Conservation (phyloP, 768 basidiomycete species). For the Panellus pusillus region DNA sequence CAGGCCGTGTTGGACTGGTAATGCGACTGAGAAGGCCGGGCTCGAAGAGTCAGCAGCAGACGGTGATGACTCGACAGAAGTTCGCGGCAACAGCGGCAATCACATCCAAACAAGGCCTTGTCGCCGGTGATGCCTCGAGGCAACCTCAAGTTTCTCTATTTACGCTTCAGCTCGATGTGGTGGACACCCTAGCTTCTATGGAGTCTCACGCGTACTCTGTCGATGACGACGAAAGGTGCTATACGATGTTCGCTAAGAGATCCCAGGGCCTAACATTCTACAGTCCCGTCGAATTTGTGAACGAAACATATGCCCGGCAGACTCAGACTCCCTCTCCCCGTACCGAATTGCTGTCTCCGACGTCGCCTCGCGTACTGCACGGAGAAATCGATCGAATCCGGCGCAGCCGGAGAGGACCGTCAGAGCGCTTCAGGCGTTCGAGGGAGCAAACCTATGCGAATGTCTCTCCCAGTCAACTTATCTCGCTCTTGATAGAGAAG, state of each 20-base stretch:
- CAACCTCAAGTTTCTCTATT: neutral
- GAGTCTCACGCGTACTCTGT: too few relatives aligned
- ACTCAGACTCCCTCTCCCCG: slow-evolving; percentile 23
- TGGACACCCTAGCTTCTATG: too few relatives aligned
- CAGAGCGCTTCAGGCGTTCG: slow-evolving; percentile 32
- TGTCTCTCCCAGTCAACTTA: slow-evolving; percentile 28
- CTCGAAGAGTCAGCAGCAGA: too few relatives aligned
- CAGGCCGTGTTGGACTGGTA: too few relatives aligned
- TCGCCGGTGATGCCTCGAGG: too few relatives aligned
- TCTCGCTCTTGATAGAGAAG: slow-evolving; percentile 37
- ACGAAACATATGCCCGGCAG: slow-evolving; percentile 18
- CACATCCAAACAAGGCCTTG: neutral
- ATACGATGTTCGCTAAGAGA: neutral
- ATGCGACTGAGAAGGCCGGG: too few relatives aligned
- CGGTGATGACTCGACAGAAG: too few relatives aligned
- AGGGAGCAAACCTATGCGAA: slow-evolving; percentile 34
- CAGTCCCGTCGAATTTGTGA: slow-evolving; percentile 15
- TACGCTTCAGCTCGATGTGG: too few relatives aligned
- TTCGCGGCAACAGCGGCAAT: neutral
- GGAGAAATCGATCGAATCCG: slow-evolving; percentile 4
- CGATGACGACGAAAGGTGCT: too few relatives aligned
- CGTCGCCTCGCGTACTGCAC: neutral
- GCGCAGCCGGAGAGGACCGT: slow-evolving; percentile 28
- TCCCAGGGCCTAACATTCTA: too few relatives aligned
- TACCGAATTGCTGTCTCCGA: slow-evolving; percentile 18